Percentiles rank a stretch among this genome's conserved stretches.
These are phyloP conservation scores for Trichoderma guizhouense DNA, from an alignment of 2,329 filamentous ascomycete species.

Conservation along the genomic window DNA sequence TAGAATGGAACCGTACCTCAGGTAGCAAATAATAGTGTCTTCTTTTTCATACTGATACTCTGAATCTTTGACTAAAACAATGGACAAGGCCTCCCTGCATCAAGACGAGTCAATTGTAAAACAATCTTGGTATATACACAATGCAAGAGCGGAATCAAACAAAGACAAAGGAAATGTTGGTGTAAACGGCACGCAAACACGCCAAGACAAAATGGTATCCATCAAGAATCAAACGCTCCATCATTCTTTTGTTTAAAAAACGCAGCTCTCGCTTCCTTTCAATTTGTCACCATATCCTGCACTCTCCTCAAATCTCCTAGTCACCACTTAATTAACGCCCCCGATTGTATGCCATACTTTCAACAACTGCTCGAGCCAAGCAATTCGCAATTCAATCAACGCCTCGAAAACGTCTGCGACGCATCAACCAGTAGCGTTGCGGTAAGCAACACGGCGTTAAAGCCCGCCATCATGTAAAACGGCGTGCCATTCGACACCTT, in stretches of 20 bases:
- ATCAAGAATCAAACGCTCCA: slow-evolving; percentile 7
- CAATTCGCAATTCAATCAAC: neutral
- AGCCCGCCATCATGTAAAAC: slow-evolving; percentile 90
- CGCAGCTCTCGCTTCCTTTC: neutral
- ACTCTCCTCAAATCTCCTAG: neutral
- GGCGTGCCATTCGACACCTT: slow-evolving; percentile 68
- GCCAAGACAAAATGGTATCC: slow-evolving; percentile 9
- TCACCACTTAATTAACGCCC: neutral
- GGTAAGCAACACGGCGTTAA: slow-evolving; percentile 72
- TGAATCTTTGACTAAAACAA: neutral
- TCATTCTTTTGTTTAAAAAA: neutral
- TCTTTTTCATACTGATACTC: neutral
- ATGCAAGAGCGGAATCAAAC: neutral
- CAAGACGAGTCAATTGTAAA: neutral
- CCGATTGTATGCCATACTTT: neutral
- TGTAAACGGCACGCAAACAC: neutral
- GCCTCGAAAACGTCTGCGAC: slow-evolving; percentile 35
- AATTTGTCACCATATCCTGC: neutral
- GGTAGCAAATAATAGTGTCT: neutral
- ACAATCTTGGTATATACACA: neutral
- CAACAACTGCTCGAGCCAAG: neutral
- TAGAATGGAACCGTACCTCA: neutral
- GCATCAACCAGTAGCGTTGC: slow-evolving; percentile 52
- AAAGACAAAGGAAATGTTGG: neutral
- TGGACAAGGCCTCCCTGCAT: neutral